Base-by-base conservation (phyloP, 1,139 yeast genomes). In the Blastobotrys illinoisensis region DNA sequence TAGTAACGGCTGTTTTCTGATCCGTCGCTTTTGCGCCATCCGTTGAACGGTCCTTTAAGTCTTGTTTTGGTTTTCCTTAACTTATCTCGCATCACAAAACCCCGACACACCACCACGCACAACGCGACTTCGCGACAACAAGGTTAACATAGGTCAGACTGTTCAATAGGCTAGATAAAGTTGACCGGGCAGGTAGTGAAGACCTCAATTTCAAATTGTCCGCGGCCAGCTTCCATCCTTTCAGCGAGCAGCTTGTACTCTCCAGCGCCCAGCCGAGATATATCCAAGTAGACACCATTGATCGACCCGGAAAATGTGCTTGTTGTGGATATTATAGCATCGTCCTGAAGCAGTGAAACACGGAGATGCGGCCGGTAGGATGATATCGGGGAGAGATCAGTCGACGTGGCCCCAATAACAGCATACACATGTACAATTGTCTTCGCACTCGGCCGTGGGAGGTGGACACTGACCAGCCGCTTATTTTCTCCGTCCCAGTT, bases 231-330 rank as follows among this genome's bases (percentile, higher is more conserved):
- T 53, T 67, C 70, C 68, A 67, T 67, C 7, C 70, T 58, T 50
- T 67, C 70, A 11, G 64, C 59, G 13, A 32, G 40, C 3, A 32
- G 40, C 16, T 32, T 11, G 16, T 13, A 32, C 7, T 32, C 40
- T 36, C 49, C 53, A 9, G 59, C 52, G 7, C 50, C 46, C 11
- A 61, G 49, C 45, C 44, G 48, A 3, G 62, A 52, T 5, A 47
- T 67, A 49, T 78, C 79, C 11, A 78, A 62, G 61, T 71, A 78
- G 1, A 75, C 65, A 1, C 84, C 84, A 61, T 76, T 76, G 16
- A 76, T 60, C 14, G 72, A 66, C 58, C 76, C 76, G 49, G 69
- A 68, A 76, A 82, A 80, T 11, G 67, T 60, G 49, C 74, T 74
- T 56, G 75, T 76, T 11, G 75, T 64, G 44, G 66, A 65, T 0